These are phyloP conservation scores for Poteriospumella lacustris DNA, from an alignment of 108 stramenopile species.

Conservation along the genomic window DNA sequence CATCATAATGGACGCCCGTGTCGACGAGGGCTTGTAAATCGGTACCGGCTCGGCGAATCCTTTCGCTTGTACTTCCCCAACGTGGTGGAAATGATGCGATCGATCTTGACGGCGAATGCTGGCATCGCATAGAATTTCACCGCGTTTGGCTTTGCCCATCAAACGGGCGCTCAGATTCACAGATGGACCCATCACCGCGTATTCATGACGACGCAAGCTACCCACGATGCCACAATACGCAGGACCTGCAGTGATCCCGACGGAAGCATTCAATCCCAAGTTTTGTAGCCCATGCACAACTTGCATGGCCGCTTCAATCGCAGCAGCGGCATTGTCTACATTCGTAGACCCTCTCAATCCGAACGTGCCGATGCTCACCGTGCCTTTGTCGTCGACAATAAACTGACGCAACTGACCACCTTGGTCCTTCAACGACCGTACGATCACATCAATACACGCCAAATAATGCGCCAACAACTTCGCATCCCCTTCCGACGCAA, in stretches of 20 bases:
- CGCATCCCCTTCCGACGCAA: background rate
- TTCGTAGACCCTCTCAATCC: constrained; percentile 40
- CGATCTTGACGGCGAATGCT: background rate
- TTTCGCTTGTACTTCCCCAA: background rate
- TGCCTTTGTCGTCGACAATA: constrained; percentile 44
- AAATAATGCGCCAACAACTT: background rate
- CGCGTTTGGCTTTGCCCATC: constrained; percentile 38
- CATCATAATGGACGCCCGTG: too few relatives aligned
- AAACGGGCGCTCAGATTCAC: constrained; percentile 46
- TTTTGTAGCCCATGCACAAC: constrained; percentile 13
- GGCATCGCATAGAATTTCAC: constrained; percentile 38
- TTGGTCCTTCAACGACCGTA: background rate
- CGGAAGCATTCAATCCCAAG: constrained; percentile 31
- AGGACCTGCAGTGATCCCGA: constrained; percentile 39
- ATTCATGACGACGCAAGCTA: constrained; percentile 29
- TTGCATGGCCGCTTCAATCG: constrained; percentile 28
- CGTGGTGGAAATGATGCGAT: background rate
- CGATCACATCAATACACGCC: background rate
- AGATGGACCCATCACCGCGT: constrained; percentile 40
- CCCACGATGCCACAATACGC: constrained; percentile 42
- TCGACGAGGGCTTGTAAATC: background rate
- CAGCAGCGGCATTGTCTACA: constrained; percentile 38
- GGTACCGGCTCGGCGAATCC: background rate
- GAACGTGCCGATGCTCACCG: constrained; percentile 38
- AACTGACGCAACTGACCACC: constrained; percentile 42